phyloP scores from a whole-genome alignment of 176 grass and related monocot species.

The Stipa capillata region DNA sequence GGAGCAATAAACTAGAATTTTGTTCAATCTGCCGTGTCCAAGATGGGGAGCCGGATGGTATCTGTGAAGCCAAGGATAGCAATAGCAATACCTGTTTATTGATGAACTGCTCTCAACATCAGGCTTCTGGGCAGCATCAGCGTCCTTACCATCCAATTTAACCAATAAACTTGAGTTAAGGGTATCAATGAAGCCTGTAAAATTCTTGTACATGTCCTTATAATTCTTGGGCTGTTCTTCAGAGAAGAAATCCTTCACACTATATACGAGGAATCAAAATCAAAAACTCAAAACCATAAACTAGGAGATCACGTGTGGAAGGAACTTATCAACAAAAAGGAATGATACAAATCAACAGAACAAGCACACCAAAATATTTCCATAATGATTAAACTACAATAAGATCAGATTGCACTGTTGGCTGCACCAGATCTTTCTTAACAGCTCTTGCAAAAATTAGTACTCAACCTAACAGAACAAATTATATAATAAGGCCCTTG shows the following conservation, averaged over 20 bases:
- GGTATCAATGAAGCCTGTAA: conserved; percentile 54
- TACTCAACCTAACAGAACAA: background rate
- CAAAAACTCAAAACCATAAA: conserved; percentile 3
- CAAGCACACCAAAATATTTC: background rate
- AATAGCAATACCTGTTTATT: conserved; percentile 27
- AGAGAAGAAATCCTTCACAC: conserved; percentile 73
- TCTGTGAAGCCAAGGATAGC: background rate
- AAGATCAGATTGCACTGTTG: background rate
- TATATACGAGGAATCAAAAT: conserved; percentile 26
- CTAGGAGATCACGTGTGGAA: background rate
- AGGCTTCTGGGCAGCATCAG: conserved; percentile 14
- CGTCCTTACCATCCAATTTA: conserved; percentile 47
- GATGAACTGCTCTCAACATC: conserved; percentile 42
- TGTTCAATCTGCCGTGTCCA: background rate
- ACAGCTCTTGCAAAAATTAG: background rate
- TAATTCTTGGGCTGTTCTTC: conserved; percentile 55
- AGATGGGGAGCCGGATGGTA: background rate
- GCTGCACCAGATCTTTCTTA: background rate
- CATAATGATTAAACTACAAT: background rate
- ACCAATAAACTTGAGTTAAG: conserved; percentile 47
- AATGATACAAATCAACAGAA: background rate
- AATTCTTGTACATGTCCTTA: conserved; percentile 78
- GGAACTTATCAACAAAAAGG: background rate
- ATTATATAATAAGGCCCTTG: background rate
- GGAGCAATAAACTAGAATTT: background rate